Conservation (phyloP, 1,284 basidiomycete genomes). For the Jaminaea rosea region DNA sequence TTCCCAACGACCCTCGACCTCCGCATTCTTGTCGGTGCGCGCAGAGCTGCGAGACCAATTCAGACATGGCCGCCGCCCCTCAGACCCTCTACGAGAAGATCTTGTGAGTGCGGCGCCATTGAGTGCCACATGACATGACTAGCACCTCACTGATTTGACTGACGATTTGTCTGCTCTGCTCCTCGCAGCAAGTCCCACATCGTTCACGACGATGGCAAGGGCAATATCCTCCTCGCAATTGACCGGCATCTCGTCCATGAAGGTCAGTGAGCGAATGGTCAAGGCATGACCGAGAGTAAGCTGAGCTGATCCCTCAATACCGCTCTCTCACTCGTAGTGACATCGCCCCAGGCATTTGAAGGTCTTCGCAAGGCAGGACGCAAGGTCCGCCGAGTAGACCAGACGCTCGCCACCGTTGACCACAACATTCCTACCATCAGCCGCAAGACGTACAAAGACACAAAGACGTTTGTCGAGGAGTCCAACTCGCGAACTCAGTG, state of each 20-base stretch:
- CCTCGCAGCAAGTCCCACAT: conserved; percentile 10
- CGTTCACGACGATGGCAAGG: conserved; percentile 36
- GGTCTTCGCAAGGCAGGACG: conserved; percentile 38
- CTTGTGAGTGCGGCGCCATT: conserved; percentile 42
- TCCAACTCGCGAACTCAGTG: conserved; percentile 42
- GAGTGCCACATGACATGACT: conserved; percentile 8
- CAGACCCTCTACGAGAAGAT: conserved; percentile 44
- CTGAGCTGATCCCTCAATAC: too few species aligned
- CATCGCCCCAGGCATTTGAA: conserved; percentile 45
- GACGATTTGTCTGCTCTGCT: not conserved
- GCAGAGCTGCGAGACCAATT: too few species aligned
- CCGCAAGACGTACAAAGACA: conserved; percentile 40
- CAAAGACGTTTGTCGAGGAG: conserved; percentile 41
- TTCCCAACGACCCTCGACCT: too few species aligned
- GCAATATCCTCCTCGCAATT: conserved; percentile 43
- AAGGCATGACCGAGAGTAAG: too few species aligned
- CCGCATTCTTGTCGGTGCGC: too few species aligned
- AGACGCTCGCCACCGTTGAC: conserved; percentile 45
- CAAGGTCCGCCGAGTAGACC: conserved; percentile 38
- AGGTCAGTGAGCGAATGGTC: too few species aligned
- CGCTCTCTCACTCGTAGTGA: too few species aligned
- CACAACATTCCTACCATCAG: conserved; percentile 45
- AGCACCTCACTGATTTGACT: conserved; percentile 9
- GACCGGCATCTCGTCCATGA: conserved; percentile 46
- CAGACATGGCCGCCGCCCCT: too few species aligned